phyloP scores from a whole-genome alignment of 2,329 filamentous ascomycete genomes.

The Colletotrichum phormii region DNA sequence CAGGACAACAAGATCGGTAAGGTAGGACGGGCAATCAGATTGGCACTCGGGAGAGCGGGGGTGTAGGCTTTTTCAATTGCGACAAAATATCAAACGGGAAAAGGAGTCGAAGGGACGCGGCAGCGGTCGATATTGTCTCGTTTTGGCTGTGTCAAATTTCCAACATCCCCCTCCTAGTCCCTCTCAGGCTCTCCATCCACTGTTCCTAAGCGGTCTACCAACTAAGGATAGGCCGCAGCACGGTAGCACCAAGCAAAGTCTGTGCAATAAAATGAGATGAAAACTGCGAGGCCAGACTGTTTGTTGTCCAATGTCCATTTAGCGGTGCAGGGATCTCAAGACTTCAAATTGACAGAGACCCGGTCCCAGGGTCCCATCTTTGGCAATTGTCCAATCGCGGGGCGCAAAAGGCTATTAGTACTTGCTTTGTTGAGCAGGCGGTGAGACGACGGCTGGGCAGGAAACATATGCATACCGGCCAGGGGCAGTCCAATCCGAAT shows the following conservation, averaged over 20 bases:
- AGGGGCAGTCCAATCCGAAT: constrained; percentile 24
- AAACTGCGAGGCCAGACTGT: background rate
- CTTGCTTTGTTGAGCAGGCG: constrained; percentile 19
- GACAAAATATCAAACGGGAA: background rate
- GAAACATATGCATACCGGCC: background rate
- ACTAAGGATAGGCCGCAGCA: background rate
- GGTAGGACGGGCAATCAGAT: background rate
- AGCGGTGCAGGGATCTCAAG: background rate
- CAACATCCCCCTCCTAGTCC: background rate
- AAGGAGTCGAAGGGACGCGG: constrained; percentile 8
- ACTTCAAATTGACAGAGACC: background rate
- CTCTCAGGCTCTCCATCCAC: background rate
- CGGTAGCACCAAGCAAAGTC: background rate
- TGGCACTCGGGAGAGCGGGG: background rate
- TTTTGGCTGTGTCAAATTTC: constrained; percentile 22
- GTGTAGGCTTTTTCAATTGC: background rate
- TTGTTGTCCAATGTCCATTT: background rate
- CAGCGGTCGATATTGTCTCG: background rate
- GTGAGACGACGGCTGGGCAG: background rate
- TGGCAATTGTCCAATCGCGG: constrained; percentile 18
- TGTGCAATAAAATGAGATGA: background rate
- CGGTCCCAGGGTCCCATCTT: background rate
- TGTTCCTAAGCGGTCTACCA: background rate
- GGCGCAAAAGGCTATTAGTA: too few relatives aligned
- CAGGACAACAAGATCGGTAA: background rate